phyloP scores from a whole-genome alignment of 108 stramenopile genomes.

The Fragilariopsis cylindrus region DNA sequence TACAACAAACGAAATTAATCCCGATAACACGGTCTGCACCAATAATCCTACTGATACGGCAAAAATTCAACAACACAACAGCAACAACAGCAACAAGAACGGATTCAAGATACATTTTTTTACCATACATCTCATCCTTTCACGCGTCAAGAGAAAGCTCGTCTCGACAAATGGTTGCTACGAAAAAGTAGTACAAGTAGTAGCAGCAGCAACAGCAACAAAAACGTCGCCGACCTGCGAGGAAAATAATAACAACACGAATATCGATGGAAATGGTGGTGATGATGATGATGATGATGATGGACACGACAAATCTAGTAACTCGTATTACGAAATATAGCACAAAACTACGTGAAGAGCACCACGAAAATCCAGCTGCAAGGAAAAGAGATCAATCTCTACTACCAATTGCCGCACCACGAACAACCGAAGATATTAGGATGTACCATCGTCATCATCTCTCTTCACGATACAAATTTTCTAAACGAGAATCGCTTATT shows the following conservation, averaged over 20 bases:
- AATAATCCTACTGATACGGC: too few relatives aligned
- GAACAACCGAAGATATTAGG: conserved; percentile 6
- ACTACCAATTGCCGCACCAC: background rate
- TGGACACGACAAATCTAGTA: background rate
- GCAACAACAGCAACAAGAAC: background rate
- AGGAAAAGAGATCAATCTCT: conserved; percentile 8
- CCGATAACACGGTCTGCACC: too few relatives aligned
- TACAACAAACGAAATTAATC: too few relatives aligned
- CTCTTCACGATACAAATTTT: background rate
- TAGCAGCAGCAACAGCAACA: too few relatives aligned
- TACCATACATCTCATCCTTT: conserved; percentile 10
- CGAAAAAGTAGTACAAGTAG: conserved; percentile 7
- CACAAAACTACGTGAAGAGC: conserved; percentile 4
- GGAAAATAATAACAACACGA: background rate
- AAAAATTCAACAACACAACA: conserved; percentile 3
- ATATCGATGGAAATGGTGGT: background rate
- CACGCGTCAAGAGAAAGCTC: conserved; percentile 27
- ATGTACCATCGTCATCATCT: conserved; percentile 4
- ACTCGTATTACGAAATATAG: background rate
- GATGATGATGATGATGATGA: background rate
- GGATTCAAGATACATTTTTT: conserved; percentile 9
- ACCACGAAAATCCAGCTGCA: background rate
- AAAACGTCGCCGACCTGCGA: background rate
- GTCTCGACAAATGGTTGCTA: conserved; percentile 17
- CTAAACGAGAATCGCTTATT: conserved; percentile 1